Evolutionary conservation across 2,329 filamentous ascomycete species (phyloP).

Genomic region (Anisogramma anomala): DNA sequence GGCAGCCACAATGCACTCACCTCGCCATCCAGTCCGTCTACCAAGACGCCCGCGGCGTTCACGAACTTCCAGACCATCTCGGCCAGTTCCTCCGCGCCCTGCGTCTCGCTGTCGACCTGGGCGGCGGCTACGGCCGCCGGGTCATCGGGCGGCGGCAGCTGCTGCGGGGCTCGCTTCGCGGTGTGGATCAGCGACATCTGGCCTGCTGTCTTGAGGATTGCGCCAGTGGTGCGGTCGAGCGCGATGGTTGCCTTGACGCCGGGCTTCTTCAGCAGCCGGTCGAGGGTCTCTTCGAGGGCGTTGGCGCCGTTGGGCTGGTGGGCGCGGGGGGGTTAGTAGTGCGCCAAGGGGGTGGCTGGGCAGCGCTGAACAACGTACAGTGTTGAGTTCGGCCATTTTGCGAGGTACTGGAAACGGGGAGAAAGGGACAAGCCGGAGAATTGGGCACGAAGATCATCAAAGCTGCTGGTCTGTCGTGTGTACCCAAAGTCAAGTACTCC

Average conservation of each 20-base stretch:
- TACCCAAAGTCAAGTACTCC: neutral
- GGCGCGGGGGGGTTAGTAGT: neutral
- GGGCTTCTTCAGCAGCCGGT: slow-evolving; percentile 62
- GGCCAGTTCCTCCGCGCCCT: slow-evolving; percentile 61
- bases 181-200: slow-evolving; percentile 49
- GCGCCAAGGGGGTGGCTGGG: neutral
- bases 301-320: slow-evolving; percentile 39
- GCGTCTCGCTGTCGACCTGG: slow-evolving; percentile 37
- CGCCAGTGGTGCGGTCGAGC: slow-evolving; percentile 58
- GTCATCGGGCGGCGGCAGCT: slow-evolving; percentile 21
- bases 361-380: slow-evolving; percentile 2
- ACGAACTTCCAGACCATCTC: slow-evolving; percentile 67
- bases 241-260: slow-evolving; percentile 70
- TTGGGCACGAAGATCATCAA: neutral
- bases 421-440: neutral
- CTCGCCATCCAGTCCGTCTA: slow-evolving; percentile 63
- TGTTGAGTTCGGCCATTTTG: slow-evolving; percentile 16
- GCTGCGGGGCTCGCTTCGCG: slow-evolving; percentile 20
- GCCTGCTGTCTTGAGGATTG: slow-evolving; percentile 65
- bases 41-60: slow-evolving; percentile 53
- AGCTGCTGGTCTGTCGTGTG: neutral
- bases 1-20: slow-evolving; percentile 26
- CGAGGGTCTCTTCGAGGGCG: slow-evolving; percentile 53
- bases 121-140: slow-evolving; percentile 27
- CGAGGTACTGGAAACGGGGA: neutral